These are phyloP conservation scores for Penicillium coffeae DNA, from an alignment of 495 filamentous ascomycete species.

Conservation along the genomic window DNA sequence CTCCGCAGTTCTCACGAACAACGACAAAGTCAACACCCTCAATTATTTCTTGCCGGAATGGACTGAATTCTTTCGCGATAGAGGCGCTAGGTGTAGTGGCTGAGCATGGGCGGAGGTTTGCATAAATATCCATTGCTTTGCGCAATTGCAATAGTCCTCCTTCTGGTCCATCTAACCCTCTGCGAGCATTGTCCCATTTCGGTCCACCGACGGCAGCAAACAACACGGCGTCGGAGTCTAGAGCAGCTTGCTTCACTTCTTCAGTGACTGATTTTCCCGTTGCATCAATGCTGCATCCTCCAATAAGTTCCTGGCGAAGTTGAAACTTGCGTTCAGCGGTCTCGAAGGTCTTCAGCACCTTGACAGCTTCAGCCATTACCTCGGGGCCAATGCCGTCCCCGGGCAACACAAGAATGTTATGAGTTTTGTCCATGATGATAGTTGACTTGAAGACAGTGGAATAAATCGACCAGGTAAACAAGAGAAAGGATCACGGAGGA, in stretches of 20 bases:
- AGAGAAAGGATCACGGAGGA: neutral
- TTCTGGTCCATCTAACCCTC: slow-evolving; percentile 42
- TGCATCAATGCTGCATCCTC: slow-evolving; percentile 45
- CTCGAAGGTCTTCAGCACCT: slow-evolving; percentile 47
- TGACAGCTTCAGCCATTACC: slow-evolving; percentile 49
- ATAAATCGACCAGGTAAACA: too few relatives aligned
- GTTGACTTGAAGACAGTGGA: neutral
- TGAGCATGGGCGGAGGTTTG: slow-evolving; percentile 47
- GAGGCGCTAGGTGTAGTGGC: slow-evolving; percentile 36
- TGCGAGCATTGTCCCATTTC: slow-evolving; percentile 45
- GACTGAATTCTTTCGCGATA: slow-evolving; percentile 37
- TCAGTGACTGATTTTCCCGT: slow-evolving; percentile 44
- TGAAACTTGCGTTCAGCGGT: slow-evolving; percentile 34
- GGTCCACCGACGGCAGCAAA: slow-evolving; percentile 50
- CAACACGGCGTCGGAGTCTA: slow-evolving; percentile 44
- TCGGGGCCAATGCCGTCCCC: slow-evolving; percentile 56
- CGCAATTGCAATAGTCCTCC: slow-evolving; percentile 44
- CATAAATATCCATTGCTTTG: slow-evolving; percentile 48
- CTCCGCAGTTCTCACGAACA: slow-evolving; percentile 50
- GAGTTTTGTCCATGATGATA: slow-evolving; percentile 20
- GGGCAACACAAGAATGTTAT: slow-evolving; percentile 50
- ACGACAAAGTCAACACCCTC: slow-evolving; percentile 49
- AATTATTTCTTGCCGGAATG: slow-evolving; percentile 44
- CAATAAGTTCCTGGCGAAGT: slow-evolving; percentile 44
- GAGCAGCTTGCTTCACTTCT: slow-evolving; percentile 39